Percentiles rank a stretch among this genome's conserved stretches.
These are phyloP conservation scores for Xylaria intraflava DNA, from an alignment of 495 filamentous ascomycete species.

Conservation along the genomic window DNA sequence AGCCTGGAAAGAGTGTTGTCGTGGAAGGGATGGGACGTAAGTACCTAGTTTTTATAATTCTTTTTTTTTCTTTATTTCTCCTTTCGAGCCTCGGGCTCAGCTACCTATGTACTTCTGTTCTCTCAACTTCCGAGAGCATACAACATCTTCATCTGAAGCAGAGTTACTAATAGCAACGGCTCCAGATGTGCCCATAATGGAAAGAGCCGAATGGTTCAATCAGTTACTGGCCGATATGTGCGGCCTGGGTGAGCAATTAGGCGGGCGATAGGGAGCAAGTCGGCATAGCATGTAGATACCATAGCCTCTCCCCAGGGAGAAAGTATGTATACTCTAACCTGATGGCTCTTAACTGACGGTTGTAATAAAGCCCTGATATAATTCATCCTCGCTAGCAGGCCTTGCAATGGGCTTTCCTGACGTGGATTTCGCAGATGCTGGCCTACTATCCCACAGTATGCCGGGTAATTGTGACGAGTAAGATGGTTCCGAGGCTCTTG, in stretches of 20 bases:
- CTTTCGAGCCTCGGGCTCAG: not conserved
- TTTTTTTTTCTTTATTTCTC: not conserved
- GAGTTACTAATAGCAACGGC: not conserved
- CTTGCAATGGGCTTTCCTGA: slow-evolving; percentile 26
- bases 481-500: slow-evolving; percentile 15
- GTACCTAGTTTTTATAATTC: not conserved
- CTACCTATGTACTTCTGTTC: not conserved
- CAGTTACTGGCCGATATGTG: slow-evolving; percentile 48
- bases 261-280: slow-evolving; percentile 14
- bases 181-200: slow-evolving; percentile 53
- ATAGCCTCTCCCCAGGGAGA: not conserved
- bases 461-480: slow-evolving; percentile 16
- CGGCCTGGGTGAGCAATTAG: slow-evolving; percentile 29
- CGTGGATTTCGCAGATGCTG: slow-evolving; percentile 23
- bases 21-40: slow-evolving; percentile 57
- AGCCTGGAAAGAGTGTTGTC: slow-evolving; percentile 44
- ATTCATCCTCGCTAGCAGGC: slow-evolving; percentile 36
- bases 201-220: slow-evolving; percentile 56
- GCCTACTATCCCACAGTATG: slow-evolving; percentile 37
- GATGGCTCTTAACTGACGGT: slow-evolving; percentile 21
- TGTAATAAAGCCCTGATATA: slow-evolving; percentile 43
- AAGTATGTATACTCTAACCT: not conserved
- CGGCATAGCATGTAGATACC: no score
- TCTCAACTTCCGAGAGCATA: not conserved
- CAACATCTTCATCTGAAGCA: no score